Percentiles rank a stretch among this genome's conserved stretches.
These are phyloP conservation scores for Dysphania ambrosioides DNA, from an alignment of 148 eudicot species.

Conservation along the genomic window DNA sequence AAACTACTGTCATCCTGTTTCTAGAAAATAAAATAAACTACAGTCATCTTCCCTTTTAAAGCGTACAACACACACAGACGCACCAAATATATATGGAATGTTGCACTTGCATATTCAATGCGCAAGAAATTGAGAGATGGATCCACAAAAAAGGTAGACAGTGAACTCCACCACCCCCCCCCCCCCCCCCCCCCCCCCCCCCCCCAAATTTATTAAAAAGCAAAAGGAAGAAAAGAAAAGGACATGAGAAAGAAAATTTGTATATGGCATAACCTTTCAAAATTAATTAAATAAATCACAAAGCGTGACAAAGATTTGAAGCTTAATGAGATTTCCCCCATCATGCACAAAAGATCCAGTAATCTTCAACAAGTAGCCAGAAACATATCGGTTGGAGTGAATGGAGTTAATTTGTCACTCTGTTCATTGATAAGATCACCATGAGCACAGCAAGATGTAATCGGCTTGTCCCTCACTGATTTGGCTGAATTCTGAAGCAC, in stretches of 20 bases:
- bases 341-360: conserved; percentile 51
- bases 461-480: conserved; percentile 23
- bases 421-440: conserved; percentile 18
- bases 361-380: conserved; percentile 47
- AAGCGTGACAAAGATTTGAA: conserved; percentile 46
- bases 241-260: neutral
- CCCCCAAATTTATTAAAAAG: too few relatives aligned
- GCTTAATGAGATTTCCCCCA: conserved; percentile 53
- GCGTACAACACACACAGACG: too few relatives aligned
- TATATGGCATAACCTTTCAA: conserved; percentile 56
- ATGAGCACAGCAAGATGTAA: conserved; percentile 19
- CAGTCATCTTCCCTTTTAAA: too few relatives aligned
- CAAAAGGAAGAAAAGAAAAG: neutral
- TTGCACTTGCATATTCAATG: too few relatives aligned
- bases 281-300: conserved; percentile 56
- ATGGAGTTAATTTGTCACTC: conserved; percentile 27
- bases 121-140: too few relatives aligned
- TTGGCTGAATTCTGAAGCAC: conserved; percentile 36
- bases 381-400: conserved; percentile 21
- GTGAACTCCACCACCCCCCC: too few relatives aligned
- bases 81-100: too few relatives aligned
- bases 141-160: too few relatives aligned
- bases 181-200: too few relatives aligned
- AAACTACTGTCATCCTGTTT: too few relatives aligned
- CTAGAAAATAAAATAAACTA: too few relatives aligned